Evolutionary conservation across 257 asterid species (phyloP).

Genomic region (Leptodermis oblonga): DNA sequence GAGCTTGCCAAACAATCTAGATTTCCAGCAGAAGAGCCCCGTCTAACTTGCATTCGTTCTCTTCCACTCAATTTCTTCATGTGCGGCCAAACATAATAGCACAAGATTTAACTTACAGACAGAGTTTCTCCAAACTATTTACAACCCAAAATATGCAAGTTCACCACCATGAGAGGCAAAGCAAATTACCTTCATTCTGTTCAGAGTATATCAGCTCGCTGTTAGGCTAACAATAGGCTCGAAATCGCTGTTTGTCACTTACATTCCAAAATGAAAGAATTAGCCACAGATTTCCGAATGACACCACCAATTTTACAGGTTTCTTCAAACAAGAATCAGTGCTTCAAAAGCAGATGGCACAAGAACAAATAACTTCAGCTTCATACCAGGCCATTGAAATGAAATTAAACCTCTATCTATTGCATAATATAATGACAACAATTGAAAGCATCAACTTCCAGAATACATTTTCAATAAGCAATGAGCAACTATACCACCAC

Average conservation of each 20-base stretch:
- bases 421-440: not conserved
- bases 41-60: not conserved
- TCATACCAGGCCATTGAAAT: not conserved
- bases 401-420: not conserved
- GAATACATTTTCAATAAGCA: not conserved
- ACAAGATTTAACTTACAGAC: not conserved
- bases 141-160: not conserved
- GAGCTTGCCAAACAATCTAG: not conserved
- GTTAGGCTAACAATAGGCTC: not conserved
- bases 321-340: constrained; percentile 5
- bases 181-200: not conserved
- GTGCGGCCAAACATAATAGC: not conserved
- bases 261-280: not conserved
- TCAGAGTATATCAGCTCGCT: not conserved
- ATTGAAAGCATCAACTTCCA: not conserved
- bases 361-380: not conserved
- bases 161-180: not conserved
- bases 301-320: not conserved
- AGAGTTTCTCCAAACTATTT: not conserved
- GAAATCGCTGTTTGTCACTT: not conserved
- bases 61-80: not conserved
- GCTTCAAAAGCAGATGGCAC: not conserved
- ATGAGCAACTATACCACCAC: not conserved
- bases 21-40: not conserved
- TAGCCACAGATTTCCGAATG: not conserved